Evolutionary conservation across 352 stramenopile genomes (phyloP).

Genomic region (Globisporangium emineosum): DNA sequence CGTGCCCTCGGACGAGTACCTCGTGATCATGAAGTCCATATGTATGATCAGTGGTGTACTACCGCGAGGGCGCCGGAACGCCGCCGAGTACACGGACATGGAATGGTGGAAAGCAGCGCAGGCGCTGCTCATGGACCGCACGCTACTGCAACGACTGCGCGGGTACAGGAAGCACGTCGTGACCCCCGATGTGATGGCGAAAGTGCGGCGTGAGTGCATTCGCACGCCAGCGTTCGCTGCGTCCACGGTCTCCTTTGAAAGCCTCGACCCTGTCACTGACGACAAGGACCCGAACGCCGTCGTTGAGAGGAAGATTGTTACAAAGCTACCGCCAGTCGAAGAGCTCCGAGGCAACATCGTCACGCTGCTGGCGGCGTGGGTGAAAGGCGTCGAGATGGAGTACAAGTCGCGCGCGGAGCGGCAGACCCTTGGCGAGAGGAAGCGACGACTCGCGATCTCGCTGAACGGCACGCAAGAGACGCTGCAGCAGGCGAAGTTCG

Average conservation of each 20-base stretch:
- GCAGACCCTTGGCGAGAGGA: slow-evolving; percentile 50
- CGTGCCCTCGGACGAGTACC: slow-evolving; percentile 40
- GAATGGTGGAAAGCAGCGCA: slow-evolving; percentile 84
- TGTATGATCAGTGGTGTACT: slow-evolving; percentile 64
- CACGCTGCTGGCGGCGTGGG: slow-evolving; percentile 56
- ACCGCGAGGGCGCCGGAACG: slow-evolving; percentile 46
- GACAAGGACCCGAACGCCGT: slow-evolving; percentile 8
- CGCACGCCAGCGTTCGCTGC: slow-evolving; percentile 40
- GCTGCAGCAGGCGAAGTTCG: slow-evolving; percentile 42
- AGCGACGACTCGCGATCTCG: slow-evolving; percentile 41
- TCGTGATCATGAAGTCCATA: slow-evolving; percentile 74
- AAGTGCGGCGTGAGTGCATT: slow-evolving; percentile 72
- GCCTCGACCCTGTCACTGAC: not conserved
- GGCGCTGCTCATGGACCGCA: slow-evolving; percentile 77
- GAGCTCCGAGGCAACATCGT: slow-evolving; percentile 46
- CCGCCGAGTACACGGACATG: slow-evolving; percentile 64
- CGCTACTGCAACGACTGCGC: slow-evolving; percentile 52
- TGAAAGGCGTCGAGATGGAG: slow-evolving; percentile 72
- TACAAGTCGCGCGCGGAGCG: slow-evolving; percentile 62
- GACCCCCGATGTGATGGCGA: slow-evolving; percentile 67
- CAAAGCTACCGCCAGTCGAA: slow-evolving; percentile 31
- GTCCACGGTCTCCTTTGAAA: slow-evolving; percentile 28
- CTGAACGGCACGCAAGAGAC: slow-evolving; percentile 32
- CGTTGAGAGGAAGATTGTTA: slow-evolving; percentile 12
- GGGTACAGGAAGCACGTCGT: slow-evolving; percentile 48